Evolutionary conservation across 768 basidiomycete species (phyloP).

Genomic region (Serendipita vermifera): DNA sequence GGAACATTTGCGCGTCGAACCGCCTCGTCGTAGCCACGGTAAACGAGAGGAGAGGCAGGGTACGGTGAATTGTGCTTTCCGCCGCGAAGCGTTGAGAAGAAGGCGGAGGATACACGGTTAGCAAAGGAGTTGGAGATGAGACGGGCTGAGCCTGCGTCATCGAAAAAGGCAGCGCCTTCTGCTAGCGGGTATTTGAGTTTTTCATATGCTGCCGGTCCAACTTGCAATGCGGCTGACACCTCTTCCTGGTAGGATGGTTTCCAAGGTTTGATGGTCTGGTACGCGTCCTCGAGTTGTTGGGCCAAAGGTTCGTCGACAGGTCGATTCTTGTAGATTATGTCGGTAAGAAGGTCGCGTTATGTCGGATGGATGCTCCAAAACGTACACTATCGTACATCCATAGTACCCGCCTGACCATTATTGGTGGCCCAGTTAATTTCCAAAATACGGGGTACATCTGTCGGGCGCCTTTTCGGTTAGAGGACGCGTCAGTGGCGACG

Average conservation of each 20-base stretch:
- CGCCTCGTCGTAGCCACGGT: conserved; percentile 27
- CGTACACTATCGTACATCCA: conserved; percentile 29
- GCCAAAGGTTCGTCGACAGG: conserved; percentile 28
- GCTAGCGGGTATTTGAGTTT: conserved; percentile 26
- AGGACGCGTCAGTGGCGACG: not conserved
- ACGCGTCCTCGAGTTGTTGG: conserved; percentile 28
- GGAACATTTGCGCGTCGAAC: conserved; percentile 12
- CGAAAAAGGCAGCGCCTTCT: conserved; percentile 25
- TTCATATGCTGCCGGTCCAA: conserved; percentile 25
- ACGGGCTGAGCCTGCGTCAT: conserved; percentile 25
- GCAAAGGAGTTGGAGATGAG: conserved; percentile 19
- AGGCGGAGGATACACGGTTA: conserved; percentile 10
- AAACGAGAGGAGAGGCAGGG: conserved; percentile 25
- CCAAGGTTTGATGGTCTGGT: conserved; percentile 27
- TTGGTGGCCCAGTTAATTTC: conserved; percentile 26
- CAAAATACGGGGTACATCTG: conserved; percentile 30
- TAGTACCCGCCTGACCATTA: conserved; percentile 26
- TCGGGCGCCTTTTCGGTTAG: not conserved
- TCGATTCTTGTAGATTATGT: conserved; percentile 17
- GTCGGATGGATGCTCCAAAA: not conserved
- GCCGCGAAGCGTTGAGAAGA: conserved; percentile 11
- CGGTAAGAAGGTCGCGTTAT: not conserved
- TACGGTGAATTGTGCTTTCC: conserved; percentile 17
- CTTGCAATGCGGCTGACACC: conserved; percentile 25
- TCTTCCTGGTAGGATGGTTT: conserved; percentile 28